Percentiles rank a stretch among this genome's conserved stretches.
Evolutionary conservation across 2,329 filamentous ascomycete species (phyloP).

Genomic region (Aspergillus oerlinghausenensis): DNA sequence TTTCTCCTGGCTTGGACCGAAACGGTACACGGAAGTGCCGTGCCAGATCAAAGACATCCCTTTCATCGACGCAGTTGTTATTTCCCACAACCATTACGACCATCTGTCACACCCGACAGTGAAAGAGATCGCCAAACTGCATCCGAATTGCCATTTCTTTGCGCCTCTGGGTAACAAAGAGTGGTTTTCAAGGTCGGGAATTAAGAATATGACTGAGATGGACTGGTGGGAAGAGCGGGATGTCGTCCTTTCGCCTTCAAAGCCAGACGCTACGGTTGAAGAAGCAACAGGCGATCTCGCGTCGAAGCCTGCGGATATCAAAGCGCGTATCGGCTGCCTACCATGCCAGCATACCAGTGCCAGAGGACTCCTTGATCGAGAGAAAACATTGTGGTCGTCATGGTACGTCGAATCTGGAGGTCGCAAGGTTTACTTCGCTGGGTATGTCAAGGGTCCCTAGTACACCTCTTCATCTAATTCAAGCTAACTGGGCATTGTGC

Average conservation of each 20-base stretch:
- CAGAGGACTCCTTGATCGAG: conserved; percentile 63
- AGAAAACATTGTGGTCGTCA: conserved; percentile 78
- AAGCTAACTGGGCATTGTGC: conserved; percentile 8
- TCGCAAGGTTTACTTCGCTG: conserved; percentile 78
- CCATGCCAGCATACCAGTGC: conserved; percentile 81
- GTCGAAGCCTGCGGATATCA: conserved; percentile 48
- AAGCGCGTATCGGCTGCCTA: conserved; percentile 69
- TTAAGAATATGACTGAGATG: conserved; percentile 76
- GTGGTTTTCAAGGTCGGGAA: conserved; percentile 71
- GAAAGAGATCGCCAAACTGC: conserved; percentile 61
- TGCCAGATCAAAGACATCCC: conserved; percentile 77
- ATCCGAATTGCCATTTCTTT: conserved; percentile 82
- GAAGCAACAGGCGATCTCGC: conserved; percentile 17
- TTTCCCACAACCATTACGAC: conserved; percentile 90
- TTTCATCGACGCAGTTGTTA: conserved; percentile 55
- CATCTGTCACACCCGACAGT: conserved; percentile 78
- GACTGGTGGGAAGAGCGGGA: conserved; percentile 93
- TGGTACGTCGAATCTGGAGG: conserved; percentile 73
- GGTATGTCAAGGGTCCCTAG: conserved; percentile 36
- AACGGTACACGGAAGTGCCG: conserved; percentile 71
- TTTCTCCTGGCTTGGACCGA: conserved; percentile 64
- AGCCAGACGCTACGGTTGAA: conserved; percentile 24
- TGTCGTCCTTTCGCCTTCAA: conserved; percentile 54
- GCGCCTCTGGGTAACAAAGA: conserved; percentile 75
- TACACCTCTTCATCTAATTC: background rate